phyloP scores from a whole-genome alignment of 2,329 filamentous ascomycete genomes.

The Nemania abortiva region DNA sequence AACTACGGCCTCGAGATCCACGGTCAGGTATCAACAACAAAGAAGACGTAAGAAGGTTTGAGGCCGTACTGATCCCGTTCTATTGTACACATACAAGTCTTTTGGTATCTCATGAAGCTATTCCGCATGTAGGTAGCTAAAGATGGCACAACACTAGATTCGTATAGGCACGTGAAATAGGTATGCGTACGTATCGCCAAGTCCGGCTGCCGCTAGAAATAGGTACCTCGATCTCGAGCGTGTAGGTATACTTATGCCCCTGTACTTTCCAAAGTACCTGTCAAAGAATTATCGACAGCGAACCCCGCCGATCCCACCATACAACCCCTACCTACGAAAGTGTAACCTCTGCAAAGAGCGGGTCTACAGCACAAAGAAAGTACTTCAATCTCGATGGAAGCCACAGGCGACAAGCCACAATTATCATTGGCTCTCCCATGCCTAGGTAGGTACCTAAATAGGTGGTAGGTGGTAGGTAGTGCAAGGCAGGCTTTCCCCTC shows the following conservation, averaged over 20 bases:
- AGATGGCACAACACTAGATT: too few relatives aligned
- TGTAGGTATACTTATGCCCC: too few relatives aligned
- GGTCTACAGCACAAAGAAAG: conserved; percentile 52
- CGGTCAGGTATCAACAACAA: too few relatives aligned
- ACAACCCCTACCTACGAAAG: conserved; percentile 74
- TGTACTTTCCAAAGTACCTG: too few relatives aligned
- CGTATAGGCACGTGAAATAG: too few relatives aligned
- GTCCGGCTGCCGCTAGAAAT: too few relatives aligned
- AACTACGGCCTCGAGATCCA: too few relatives aligned
- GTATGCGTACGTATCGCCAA: too few relatives aligned
- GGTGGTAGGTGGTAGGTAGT: too few relatives aligned
- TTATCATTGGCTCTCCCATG: not conserved
- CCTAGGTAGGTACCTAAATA: not conserved
- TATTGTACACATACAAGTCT: not conserved
- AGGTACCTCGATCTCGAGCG: not conserved
- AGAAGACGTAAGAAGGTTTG: not conserved
- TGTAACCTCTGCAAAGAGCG: not conserved
- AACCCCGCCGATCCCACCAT: conserved; percentile 2
- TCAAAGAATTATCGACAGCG: not conserved
- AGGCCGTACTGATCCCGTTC: not conserved
- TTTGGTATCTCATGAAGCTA: not conserved
- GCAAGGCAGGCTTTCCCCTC: too few relatives aligned
- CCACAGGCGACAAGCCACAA: conserved; percentile 68
- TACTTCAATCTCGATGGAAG: conserved; percentile 94
- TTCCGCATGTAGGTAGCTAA: not conserved